A percentile compares a stretch with the other conserved stretches of the same genome.
Conservation (phyloP, 169 alveolate genomes). For the Eimeria necatrix region DNA sequence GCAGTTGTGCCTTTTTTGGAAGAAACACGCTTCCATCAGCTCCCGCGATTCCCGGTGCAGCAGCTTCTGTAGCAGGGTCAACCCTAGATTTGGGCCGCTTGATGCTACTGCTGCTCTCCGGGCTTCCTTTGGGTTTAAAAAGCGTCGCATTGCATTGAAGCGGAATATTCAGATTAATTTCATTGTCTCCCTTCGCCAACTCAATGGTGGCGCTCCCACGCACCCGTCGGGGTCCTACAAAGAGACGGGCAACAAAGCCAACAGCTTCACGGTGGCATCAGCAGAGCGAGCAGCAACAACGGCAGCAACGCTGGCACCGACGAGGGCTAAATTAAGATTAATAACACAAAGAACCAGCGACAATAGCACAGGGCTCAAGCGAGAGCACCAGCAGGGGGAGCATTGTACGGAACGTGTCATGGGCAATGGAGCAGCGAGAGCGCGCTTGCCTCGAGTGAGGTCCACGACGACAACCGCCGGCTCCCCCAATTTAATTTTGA, state of each 20-base stretch:
- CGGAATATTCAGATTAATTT: slow-evolving; percentile 16
- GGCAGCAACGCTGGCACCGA: not conserved
- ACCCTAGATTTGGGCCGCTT: slow-evolving; percentile 2
- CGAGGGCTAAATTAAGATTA: no score
- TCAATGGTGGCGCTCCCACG: slow-evolving; percentile 52
- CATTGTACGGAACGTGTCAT: not conserved
- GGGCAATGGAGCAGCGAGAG: not conserved
- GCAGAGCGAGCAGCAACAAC: not conserved
- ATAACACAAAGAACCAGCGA: not conserved
- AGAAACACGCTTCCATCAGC: slow-evolving; percentile 30
- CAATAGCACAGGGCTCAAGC: not conserved
- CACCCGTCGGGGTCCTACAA: slow-evolving; percentile 55
- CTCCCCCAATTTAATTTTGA: not conserved
- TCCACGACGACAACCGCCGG: slow-evolving; percentile 39
- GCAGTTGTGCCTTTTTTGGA: slow-evolving; percentile 49
- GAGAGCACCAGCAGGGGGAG: not conserved
- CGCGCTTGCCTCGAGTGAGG: slow-evolving; percentile 45
- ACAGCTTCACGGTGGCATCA: not conserved
- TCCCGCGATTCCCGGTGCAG: not conserved
- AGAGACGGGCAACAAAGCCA: not conserved
- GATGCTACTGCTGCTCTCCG: not conserved
- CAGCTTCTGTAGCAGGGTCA: slow-evolving; percentile 19
- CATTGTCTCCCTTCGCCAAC: slow-evolving; percentile 38
- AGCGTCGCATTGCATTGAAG: slow-evolving; percentile 56
- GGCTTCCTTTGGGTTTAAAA: slow-evolving; percentile 39